These are phyloP conservation scores for Eucalyptus polybractea DNA, from an alignment of 345 rosid genomes.

Conservation along the genomic window DNA sequence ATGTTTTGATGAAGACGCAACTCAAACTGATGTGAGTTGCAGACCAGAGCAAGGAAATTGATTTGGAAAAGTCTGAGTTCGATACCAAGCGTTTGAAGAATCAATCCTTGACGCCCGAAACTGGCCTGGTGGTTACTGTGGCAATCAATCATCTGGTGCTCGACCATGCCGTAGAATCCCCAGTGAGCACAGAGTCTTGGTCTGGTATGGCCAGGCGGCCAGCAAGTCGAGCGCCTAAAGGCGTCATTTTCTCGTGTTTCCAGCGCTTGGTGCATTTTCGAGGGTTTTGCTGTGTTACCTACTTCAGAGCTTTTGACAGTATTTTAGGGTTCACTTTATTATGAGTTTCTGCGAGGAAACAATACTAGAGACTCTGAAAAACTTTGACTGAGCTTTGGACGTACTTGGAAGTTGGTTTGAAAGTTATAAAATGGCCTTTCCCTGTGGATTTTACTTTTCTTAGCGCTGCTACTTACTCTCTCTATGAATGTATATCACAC, in stretches of 20 bases:
- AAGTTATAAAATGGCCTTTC: neutral
- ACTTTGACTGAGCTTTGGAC: neutral
- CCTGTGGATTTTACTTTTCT: neutral
- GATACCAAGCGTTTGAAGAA: neutral
- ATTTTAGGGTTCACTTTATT: neutral
- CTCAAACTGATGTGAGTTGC: neutral
- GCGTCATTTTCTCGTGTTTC: neutral
- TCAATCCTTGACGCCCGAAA: neutral
- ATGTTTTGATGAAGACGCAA: neutral
- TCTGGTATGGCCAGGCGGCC: neutral
- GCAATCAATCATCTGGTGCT: neutral
- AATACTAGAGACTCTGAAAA: neutral
- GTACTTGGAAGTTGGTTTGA: neutral
- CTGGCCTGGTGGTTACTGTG: neutral
- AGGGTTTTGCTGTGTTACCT: neutral
- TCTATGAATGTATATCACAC: neutral
- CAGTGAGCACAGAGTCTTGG: neutral
- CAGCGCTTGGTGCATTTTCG: neutral
- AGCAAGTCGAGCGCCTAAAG: neutral
- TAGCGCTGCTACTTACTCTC: neutral
- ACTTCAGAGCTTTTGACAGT: neutral
- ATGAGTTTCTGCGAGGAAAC: neutral
- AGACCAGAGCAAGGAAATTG: neutral
- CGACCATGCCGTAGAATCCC: neutral
- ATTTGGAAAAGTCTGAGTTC: neutral